These are phyloP conservation scores for Cercospora sojina DNA, from an alignment of 2,329 filamentous ascomycete genomes.

Conservation along the genomic window DNA sequence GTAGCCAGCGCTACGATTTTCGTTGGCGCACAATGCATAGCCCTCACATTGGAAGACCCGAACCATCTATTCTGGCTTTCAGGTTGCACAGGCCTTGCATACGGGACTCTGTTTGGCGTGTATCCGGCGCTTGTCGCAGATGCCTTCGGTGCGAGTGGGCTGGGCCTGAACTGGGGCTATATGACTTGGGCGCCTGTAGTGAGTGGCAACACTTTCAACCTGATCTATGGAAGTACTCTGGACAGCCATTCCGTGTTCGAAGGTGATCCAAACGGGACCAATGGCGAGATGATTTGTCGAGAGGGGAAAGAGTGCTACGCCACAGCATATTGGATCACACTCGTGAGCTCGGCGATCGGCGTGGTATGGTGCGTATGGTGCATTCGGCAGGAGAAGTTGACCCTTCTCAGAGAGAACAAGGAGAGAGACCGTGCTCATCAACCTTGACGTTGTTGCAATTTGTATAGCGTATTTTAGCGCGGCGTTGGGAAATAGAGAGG, in stretches of 20 bases:
- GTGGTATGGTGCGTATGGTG: slow-evolving; percentile 68
- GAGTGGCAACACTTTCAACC: slow-evolving; percentile 87
- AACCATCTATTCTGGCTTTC: slow-evolving; percentile 76
- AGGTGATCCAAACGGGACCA: slow-evolving; percentile 50
- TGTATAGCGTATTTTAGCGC: neutral
- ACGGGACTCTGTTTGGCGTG: slow-evolving; percentile 91
- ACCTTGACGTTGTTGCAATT: slow-evolving; percentile 13
- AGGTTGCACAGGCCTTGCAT: slow-evolving; percentile 79
- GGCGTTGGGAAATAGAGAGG: slow-evolving; percentile 3
- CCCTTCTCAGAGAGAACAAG: slow-evolving; percentile 24
- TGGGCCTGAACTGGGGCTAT: slow-evolving; percentile 94
- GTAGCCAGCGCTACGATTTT: slow-evolving; percentile 76
- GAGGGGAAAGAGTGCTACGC: slow-evolving; percentile 80
- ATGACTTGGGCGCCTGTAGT: slow-evolving; percentile 89
- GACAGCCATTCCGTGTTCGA: slow-evolving; percentile 73
- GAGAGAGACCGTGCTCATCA: slow-evolving; percentile 20
- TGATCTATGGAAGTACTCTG: slow-evolving; percentile 82
- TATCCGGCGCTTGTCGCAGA: slow-evolving; percentile 85
- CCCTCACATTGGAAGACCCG: slow-evolving; percentile 73
- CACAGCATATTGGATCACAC: slow-evolving; percentile 75
- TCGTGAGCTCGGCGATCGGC: slow-evolving; percentile 68
- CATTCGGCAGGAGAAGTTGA: slow-evolving; percentile 49
- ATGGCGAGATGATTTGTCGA: slow-evolving; percentile 64
- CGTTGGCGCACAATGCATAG: slow-evolving; percentile 72
- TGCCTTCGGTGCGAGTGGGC: slow-evolving; percentile 82